Evolutionary conservation across 2,329 filamentous ascomycete genomes (phyloP).

Genomic region (Mycosphaerella sp.): DNA sequence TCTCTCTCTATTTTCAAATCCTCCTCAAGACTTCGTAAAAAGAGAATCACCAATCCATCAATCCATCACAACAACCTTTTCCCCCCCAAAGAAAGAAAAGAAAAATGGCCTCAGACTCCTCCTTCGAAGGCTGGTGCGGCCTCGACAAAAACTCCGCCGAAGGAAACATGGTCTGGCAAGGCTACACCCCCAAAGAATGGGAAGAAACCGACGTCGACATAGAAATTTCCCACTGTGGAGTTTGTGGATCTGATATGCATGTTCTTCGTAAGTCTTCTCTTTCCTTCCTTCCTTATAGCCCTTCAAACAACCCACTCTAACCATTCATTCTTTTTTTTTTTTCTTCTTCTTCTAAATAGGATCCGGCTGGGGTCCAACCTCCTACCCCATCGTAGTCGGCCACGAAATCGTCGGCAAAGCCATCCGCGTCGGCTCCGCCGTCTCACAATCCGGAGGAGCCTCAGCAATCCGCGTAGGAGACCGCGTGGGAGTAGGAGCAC

Average conservation of each 20-base stretch:
- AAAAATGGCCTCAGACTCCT: slow-evolving; percentile 35
- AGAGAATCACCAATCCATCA: too few species aligned
- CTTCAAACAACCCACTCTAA: too few species aligned
- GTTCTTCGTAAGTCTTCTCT: slow-evolving; percentile 18
- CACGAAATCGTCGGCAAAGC: slow-evolving; percentile 34
- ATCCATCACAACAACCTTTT: neutral
- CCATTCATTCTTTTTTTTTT: too few species aligned
- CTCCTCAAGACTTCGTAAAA: too few species aligned
- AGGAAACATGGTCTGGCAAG: slow-evolving; percentile 50
- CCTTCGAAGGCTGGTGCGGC: slow-evolving; percentile 54
- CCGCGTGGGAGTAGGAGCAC: slow-evolving; percentile 47
- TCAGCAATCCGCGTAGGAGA: slow-evolving; percentile 32
- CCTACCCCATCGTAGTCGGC: slow-evolving; percentile 28
- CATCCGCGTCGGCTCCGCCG: slow-evolving; percentile 30
- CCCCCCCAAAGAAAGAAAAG: neutral
- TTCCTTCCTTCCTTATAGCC: too few species aligned
- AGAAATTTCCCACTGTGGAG: slow-evolving; percentile 36
- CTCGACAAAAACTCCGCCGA: slow-evolving; percentile 43
- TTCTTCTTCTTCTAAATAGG: neutral
- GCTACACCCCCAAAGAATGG: slow-evolving; percentile 38
- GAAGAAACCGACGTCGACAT: slow-evolving; percentile 37
- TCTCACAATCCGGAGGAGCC: slow-evolving; percentile 19
- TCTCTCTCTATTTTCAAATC: too few species aligned
- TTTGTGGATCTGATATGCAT: slow-evolving; percentile 32
- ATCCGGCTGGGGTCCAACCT: slow-evolving; percentile 36